Conservation (phyloP, 2,329 filamentous ascomycete species). For the Calonectria pteridis region DNA sequence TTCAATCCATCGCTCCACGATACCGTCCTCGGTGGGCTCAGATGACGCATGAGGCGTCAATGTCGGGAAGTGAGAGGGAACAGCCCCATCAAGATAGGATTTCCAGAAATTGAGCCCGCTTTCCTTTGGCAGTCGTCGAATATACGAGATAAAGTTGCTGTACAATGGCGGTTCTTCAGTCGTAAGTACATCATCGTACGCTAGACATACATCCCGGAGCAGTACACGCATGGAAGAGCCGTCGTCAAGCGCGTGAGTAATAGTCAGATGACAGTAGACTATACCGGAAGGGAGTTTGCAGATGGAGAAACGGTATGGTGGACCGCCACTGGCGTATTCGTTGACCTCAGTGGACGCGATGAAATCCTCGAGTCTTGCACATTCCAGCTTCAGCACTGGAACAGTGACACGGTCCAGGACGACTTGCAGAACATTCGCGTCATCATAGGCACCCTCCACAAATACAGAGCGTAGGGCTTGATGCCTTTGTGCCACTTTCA, state of each 20-base stretch:
- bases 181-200: not conserved
- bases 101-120: not conserved
- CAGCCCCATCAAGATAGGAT: not conserved
- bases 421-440: not conserved
- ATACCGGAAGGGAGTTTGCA: not conserved
- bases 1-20: not conserved
- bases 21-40: not conserved
- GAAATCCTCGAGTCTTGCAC: not conserved
- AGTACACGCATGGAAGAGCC: not conserved
- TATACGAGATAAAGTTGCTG: not conserved
- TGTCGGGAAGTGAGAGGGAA: not conserved
- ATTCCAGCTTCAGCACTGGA: not conserved
- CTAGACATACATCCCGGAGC: not conserved
- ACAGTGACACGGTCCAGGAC: not conserved
- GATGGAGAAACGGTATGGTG: not conserved
- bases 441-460: not conserved
- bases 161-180: not conserved
- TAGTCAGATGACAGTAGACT: not conserved
- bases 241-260: not conserved
- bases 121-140: not conserved
- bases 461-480: not conserved
- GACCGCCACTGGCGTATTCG: not conserved
- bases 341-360: not conserved
- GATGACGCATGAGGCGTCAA: not conserved
- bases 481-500: not conserved